phyloP scores from a whole-genome alignment of 2,329 filamentous ascomycete genomes.

The Leptodontidium sp. region DNA sequence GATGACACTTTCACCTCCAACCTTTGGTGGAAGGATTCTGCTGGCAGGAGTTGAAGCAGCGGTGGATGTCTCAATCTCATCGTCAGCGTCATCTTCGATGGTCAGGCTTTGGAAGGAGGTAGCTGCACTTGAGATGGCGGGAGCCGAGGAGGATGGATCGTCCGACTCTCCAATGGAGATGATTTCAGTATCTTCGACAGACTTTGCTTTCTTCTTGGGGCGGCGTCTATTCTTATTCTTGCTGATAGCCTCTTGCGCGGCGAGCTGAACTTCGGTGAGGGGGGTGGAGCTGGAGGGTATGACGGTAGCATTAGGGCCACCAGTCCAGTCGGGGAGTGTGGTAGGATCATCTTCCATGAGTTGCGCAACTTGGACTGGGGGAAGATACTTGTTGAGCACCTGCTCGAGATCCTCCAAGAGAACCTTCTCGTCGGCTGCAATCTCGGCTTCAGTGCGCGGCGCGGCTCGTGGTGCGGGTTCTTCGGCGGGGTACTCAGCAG shows the following conservation, averaged over 20 bases:
- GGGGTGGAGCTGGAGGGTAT: not conserved
- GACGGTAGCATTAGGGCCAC: not conserved
- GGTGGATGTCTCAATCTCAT: not conserved
- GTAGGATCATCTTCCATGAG: not conserved
- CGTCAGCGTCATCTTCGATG: not conserved
- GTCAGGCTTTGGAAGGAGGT: not conserved
- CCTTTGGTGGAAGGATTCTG: not conserved
- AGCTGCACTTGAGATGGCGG: not conserved
- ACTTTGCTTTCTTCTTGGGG: slow-evolving; percentile 1
- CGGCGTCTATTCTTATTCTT: slow-evolving; percentile 12
- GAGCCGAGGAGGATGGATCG: not conserved
- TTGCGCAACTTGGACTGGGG: not conserved
- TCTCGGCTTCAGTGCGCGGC: not conserved
- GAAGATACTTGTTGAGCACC: not conserved
- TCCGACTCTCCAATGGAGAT: not conserved
- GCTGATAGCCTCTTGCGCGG: not conserved
- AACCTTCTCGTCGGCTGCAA: not conserved
- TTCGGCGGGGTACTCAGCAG: too few relatives aligned
- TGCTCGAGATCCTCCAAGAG: not conserved
- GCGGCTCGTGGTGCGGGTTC: not conserved
- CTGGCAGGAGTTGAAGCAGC: not conserved
- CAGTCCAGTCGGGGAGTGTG: not conserved
- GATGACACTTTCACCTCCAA: not conserved
- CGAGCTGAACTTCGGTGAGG: slow-evolving; percentile 6
- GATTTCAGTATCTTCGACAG: not conserved